Conservation (phyloP, 108 stramenopile species). For the Cylindrotheca fusiformis region DNA sequence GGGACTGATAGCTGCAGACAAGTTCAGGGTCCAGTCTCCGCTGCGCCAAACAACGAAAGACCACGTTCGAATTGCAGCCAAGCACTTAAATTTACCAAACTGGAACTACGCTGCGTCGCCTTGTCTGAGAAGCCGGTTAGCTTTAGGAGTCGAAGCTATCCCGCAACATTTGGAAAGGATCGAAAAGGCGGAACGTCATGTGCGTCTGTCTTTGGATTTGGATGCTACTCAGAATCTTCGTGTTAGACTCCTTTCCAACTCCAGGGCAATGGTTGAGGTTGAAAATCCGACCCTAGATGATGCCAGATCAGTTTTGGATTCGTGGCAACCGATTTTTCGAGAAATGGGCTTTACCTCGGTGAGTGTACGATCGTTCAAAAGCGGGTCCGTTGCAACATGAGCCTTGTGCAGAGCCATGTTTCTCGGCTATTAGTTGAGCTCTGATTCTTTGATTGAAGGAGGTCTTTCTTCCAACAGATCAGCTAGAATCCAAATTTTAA, state of each 20-base stretch:
- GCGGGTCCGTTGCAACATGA: constrained; percentile 42
- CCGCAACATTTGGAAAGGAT: constrained; percentile 65
- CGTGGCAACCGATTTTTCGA: constrained; percentile 23
- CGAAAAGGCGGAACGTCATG: constrained; percentile 67
- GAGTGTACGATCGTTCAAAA: constrained; percentile 39
- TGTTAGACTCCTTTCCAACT: constrained; percentile 59
- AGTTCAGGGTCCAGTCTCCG: constrained; percentile 79
- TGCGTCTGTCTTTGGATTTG: constrained; percentile 38
- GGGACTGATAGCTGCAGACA: constrained; percentile 70
- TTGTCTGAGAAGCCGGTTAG: constrained; percentile 87
- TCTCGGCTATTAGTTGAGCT: too few species aligned
- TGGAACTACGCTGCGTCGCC: constrained; percentile 93
- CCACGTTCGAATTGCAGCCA: constrained; percentile 67
- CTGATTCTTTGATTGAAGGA: too few species aligned
- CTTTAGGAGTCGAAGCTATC: constrained; percentile 85
- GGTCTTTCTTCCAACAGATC: too few species aligned
- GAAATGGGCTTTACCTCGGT: constrained; percentile 44
- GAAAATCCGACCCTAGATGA: constrained; percentile 26
- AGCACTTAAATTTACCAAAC: constrained; percentile 79
- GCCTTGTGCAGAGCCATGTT: too few species aligned
- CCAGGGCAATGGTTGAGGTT: constrained; percentile 74
- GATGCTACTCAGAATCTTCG: constrained; percentile 54
- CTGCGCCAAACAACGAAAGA: constrained; percentile 69
- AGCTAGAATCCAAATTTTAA: too few species aligned
- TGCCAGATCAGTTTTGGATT: constrained; percentile 4